A percentile compares a stretch with the other conserved stretches of the same genome.
phyloP scores from a whole-genome alignment of 352 stramenopile species.

The Globisporangium takayamanum region DNA sequence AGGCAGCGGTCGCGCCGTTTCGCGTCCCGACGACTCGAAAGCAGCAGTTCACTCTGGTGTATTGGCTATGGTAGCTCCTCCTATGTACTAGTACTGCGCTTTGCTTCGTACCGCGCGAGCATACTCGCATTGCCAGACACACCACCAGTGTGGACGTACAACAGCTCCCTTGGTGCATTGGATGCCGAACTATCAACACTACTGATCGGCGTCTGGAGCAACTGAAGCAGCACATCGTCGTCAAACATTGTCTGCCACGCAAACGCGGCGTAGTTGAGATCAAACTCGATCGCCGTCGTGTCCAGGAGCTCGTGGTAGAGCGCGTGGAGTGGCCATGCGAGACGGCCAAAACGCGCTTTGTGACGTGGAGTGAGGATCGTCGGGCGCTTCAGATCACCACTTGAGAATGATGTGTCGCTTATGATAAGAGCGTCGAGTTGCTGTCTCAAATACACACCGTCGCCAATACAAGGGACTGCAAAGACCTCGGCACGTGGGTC shows the following conservation, averaged over 20 bases:
- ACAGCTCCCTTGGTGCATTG: constrained; percentile 26
- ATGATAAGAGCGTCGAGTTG: constrained; percentile 44
- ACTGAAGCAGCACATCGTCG: constrained; percentile 19
- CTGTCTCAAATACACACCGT: constrained; percentile 41
- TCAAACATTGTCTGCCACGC: constrained; percentile 80
- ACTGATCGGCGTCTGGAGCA: constrained; percentile 16
- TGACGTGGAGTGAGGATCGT: constrained; percentile 34
- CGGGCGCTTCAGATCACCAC: constrained; percentile 16
- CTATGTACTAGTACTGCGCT: constrained; percentile 11
- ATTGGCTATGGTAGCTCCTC: background rate
- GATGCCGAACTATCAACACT: background rate
- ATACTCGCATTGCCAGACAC: constrained; percentile 70
- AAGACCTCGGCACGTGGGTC: constrained; percentile 29
- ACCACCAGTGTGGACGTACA: constrained; percentile 81
- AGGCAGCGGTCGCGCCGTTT: too few relatives aligned
- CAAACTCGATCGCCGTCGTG: constrained; percentile 61
- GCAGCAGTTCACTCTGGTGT: too few relatives aligned
- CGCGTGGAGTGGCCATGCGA: constrained; percentile 43
- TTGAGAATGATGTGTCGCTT: constrained; percentile 12
- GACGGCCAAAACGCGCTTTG: constrained; percentile 67
- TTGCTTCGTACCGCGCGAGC: constrained; percentile 46
- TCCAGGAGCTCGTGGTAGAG: constrained; percentile 57
- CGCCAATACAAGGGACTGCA: constrained; percentile 67
- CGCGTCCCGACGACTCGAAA: too few relatives aligned
- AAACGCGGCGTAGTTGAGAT: constrained; percentile 71